Evolutionary conservation across 352 stramenopile species (phyloP).

Genomic region (Paralagenidium karlingii): DNA sequence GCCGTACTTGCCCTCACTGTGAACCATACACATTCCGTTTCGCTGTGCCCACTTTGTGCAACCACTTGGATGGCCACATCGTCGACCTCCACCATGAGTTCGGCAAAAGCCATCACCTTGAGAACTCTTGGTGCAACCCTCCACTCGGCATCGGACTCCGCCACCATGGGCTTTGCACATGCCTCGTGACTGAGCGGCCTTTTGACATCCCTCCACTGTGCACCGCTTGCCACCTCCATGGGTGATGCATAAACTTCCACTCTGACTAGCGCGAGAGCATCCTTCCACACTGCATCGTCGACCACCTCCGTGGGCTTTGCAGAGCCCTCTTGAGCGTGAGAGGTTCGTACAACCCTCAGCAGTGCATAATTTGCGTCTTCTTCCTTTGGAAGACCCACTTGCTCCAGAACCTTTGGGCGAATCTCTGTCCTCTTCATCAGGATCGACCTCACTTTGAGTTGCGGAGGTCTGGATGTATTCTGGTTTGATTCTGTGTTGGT

Average conservation of each 20-base stretch:
- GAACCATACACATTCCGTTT: slow-evolving; percentile 79
- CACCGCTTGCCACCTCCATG: slow-evolving; percentile 76
- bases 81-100: slow-evolving; percentile 54
- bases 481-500: background rate
- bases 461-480: background rate
- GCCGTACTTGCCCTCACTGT: slow-evolving; percentile 71
- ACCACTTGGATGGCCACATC: slow-evolving; percentile 52
- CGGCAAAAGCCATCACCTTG: slow-evolving; percentile 77
- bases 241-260: slow-evolving; percentile 69
- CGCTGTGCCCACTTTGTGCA: slow-evolving; percentile 75
- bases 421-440: too few relatives aligned
- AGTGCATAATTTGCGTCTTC: slow-evolving; percentile 74
- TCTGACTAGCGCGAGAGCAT: slow-evolving; percentile 67
- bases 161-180: slow-evolving; percentile 81
- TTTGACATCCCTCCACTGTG: slow-evolving; percentile 63
- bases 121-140: slow-evolving; percentile 71
- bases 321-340: slow-evolving; percentile 60
- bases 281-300: slow-evolving; percentile 66
- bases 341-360: slow-evolving; percentile 62
- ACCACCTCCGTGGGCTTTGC: slow-evolving; percentile 64
- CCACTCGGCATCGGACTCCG: slow-evolving; percentile 68
- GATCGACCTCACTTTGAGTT: background rate
- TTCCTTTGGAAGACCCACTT: slow-evolving; percentile 21
- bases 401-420: too few relatives aligned
- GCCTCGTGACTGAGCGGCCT: slow-evolving; percentile 61